Percentiles rank a stretch among this genome's conserved stretches.
Conservation (phyloP, 2,329 filamentous ascomycete species). For the Colletotrichum theobromicola region DNA sequence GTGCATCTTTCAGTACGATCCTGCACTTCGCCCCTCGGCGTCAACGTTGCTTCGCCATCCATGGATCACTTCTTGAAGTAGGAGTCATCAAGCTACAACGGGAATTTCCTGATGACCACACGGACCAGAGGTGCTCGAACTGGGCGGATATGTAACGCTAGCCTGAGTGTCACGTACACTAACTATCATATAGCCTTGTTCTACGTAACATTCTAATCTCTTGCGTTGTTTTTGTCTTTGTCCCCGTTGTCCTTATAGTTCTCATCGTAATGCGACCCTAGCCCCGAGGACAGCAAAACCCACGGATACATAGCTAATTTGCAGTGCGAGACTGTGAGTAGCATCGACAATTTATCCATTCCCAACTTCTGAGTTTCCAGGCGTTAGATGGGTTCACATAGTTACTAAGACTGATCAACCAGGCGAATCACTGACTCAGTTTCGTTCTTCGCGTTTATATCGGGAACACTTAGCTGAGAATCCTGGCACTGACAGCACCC, state of each 20-base stretch:
- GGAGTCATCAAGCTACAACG: neutral
- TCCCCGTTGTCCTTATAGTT: neutral
- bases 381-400: neutral
- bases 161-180: neutral
- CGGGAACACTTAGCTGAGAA: neutral
- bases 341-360: neutral
- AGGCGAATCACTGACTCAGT: neutral
- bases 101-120: neutral
- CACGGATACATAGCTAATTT: neutral
- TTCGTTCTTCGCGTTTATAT: neutral
- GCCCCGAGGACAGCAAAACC: neutral
- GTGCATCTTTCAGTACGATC: neutral
- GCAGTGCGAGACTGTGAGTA: neutral
- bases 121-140: neutral
- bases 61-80: neutral
- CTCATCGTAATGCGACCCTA: neutral
- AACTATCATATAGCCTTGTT: neutral
- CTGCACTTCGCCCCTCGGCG: neutral
- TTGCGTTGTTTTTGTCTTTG: neutral
- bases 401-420: neutral
- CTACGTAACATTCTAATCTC: fast-evolving
- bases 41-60: neutral
- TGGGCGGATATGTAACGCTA: neutral
- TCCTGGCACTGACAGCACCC: no score
- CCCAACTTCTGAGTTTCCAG: neutral